Evolutionary conservation across 2,329 filamentous ascomycete species (phyloP).

Genomic region (Claviceps pusilla): DNA sequence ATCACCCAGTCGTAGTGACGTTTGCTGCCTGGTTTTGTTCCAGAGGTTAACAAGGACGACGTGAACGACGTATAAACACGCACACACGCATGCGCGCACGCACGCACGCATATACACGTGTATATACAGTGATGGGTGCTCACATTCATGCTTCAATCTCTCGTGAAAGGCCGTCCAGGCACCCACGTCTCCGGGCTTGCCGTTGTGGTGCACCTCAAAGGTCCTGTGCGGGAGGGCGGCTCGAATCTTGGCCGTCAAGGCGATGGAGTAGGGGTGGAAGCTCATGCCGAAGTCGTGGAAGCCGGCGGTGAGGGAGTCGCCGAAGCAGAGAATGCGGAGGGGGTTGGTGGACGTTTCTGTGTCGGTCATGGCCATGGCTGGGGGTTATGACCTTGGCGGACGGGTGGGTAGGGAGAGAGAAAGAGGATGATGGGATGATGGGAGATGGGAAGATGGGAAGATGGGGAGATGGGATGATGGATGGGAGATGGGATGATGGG

Average conservation of each 20-base stretch:
- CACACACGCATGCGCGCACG: too few relatives aligned
- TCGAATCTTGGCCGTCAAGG: slow-evolving; percentile 31
- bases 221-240: slow-evolving; percentile 28
- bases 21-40: slow-evolving; percentile 8
- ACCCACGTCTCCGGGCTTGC: slow-evolving; percentile 37
- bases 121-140: neutral
- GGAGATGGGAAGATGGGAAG: too few relatives aligned
- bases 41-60: neutral
- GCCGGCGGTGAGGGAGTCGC: slow-evolving; percentile 48
- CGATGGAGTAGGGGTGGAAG: slow-evolving; percentile 38
- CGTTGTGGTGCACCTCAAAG: slow-evolving; percentile 33
- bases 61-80: too few relatives aligned
- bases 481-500: too few relatives aligned
- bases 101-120: too few relatives aligned
- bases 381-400: too few relatives aligned
- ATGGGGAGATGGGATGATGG: too few relatives aligned
- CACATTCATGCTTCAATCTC: slow-evolving; percentile 23
- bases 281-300: slow-evolving; percentile 27
- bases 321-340: slow-evolving; percentile 47
- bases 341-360: slow-evolving; percentile 4
- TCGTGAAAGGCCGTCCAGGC: slow-evolving; percentile 16
- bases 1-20: slow-evolving; percentile 43
- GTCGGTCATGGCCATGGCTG: too few relatives aligned
- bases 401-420: too few relatives aligned
- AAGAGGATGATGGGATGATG: too few relatives aligned